phyloP scores from a whole-genome alignment of 345 rosid species.

The Euphorbia lathyris region DNA sequence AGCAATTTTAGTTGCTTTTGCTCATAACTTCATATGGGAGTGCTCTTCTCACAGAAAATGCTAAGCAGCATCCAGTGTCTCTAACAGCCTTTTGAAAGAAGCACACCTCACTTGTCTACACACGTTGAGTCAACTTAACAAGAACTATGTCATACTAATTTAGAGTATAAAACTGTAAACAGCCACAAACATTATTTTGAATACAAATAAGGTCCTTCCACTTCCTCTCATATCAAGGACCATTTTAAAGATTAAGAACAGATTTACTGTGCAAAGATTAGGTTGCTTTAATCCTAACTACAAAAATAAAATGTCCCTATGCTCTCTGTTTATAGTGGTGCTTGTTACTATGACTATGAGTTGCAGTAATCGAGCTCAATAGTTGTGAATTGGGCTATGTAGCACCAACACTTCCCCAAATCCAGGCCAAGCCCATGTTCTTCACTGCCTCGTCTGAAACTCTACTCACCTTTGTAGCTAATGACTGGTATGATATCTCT shows the following conservation, averaged over 20 bases:
- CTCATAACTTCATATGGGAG: neutral
- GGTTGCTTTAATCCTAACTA: neutral
- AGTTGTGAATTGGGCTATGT: neutral
- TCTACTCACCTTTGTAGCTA: neutral
- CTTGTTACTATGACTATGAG: neutral
- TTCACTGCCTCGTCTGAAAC: neutral
- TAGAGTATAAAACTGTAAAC: too few species aligned
- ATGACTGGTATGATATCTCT: neutral
- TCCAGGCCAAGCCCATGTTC: neutral
- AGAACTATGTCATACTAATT: neutral
- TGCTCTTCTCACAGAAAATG: neutral
- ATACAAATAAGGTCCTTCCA: neutral
- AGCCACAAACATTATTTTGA: neutral
- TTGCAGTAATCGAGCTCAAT: neutral
- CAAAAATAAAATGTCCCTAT: neutral
- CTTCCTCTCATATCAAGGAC: neutral
- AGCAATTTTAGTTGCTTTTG: neutral
- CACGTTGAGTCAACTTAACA: neutral
- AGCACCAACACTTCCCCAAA: neutral
- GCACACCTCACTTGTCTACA: neutral
- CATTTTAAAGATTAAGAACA: neutral
- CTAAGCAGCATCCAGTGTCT: neutral
- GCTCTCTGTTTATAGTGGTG: neutral
- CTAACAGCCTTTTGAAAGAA: neutral
- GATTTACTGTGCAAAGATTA: neutral